Conservation (phyloP, 306 rosid genomes). For the Trifolium dubium region DNA sequence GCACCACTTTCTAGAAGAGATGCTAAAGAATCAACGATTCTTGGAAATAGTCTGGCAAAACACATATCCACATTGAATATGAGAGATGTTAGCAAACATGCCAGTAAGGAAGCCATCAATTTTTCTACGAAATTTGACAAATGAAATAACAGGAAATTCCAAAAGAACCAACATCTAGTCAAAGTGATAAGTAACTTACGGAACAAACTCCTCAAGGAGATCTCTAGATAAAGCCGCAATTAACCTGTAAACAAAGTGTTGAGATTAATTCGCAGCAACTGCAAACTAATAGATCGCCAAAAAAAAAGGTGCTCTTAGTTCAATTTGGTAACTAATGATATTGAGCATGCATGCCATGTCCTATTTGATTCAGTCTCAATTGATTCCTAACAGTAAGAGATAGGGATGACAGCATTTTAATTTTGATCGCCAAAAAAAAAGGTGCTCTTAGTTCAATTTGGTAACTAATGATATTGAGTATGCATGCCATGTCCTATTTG, state of each 20-base stretch:
- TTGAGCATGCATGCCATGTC: neutral
- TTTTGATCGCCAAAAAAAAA: constrained; percentile 12
- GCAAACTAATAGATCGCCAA: constrained; percentile 28
- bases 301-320: constrained; percentile 9
- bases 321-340: neutral
- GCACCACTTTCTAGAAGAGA: constrained; percentile 82
- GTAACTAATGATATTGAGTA: neutral
- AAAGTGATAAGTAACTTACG: constrained; percentile 64
- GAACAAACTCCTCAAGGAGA: constrained; percentile 76
- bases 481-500: neutral
- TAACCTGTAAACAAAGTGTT: constrained; percentile 58
- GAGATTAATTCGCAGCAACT: constrained; percentile 32
- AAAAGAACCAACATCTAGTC: constrained; percentile 23
- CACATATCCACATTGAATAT: constrained; percentile 39
- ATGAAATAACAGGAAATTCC: constrained; percentile 13
- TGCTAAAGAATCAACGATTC: constrained; percentile 65
- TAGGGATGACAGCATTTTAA: neutral
- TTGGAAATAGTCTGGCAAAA: constrained; percentile 65
- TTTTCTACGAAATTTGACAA: constrained; percentile 23
- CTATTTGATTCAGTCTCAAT: neutral
- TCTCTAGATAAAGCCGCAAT: constrained; percentile 84
- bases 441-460: neutral
- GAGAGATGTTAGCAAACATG: constrained; percentile 23
- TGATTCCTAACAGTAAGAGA: neutral
- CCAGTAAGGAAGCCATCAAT: constrained; percentile 27